Evolutionary conservation across 2,329 filamentous ascomycete genomes (phyloP).

Genomic region (Verticillium klebahnii): DNA sequence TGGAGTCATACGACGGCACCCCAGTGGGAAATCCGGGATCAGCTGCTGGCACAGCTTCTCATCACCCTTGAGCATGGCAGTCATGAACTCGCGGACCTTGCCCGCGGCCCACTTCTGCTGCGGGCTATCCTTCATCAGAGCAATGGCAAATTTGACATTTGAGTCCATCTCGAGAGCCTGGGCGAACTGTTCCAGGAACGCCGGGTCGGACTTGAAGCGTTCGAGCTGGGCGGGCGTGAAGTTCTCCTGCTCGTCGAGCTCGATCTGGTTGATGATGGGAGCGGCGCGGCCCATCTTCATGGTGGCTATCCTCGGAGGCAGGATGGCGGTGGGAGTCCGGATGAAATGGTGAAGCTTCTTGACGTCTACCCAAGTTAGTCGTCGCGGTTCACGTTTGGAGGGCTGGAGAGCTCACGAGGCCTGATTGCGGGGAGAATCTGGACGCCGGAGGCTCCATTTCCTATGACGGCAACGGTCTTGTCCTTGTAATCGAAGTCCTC

Average conservation of each 20-base stretch:
- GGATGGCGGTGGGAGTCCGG: slow-evolving; percentile 37
- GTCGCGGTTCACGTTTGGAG: neutral
- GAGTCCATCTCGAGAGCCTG: slow-evolving; percentile 41
- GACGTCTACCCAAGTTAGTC: slow-evolving; percentile 21
- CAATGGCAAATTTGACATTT: slow-evolving; percentile 36
- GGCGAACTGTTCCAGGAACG: slow-evolving; percentile 40
- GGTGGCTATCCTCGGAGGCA: slow-evolving; percentile 28
- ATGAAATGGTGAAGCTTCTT: slow-evolving; percentile 36
- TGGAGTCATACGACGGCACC: slow-evolving; percentile 45
- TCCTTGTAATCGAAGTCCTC: slow-evolving; percentile 40
- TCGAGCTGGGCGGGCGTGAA: slow-evolving; percentile 34
- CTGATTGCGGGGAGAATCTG: slow-evolving; percentile 49
- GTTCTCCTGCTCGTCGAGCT: slow-evolving; percentile 16
- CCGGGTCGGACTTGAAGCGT: slow-evolving; percentile 39
- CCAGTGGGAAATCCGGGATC: slow-evolving; percentile 44
- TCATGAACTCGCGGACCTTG: slow-evolving; percentile 43
- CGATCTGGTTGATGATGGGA: slow-evolving; percentile 15
- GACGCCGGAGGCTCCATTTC: slow-evolving; percentile 50
- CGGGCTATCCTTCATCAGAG: slow-evolving; percentile 35
- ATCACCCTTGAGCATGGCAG: slow-evolving; percentile 39
- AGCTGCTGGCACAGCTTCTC: slow-evolving; percentile 44
- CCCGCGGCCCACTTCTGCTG: slow-evolving; percentile 34
- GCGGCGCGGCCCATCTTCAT: slow-evolving; percentile 28
- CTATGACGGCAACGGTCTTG: slow-evolving; percentile 52
- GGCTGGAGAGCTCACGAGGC: slow-evolving; percentile 10